Percentiles rank a stretch among this genome's conserved stretches.
These are phyloP conservation scores for Xylaria venustula DNA, from an alignment of 495 filamentous ascomycete genomes.

Conservation along the genomic window DNA sequence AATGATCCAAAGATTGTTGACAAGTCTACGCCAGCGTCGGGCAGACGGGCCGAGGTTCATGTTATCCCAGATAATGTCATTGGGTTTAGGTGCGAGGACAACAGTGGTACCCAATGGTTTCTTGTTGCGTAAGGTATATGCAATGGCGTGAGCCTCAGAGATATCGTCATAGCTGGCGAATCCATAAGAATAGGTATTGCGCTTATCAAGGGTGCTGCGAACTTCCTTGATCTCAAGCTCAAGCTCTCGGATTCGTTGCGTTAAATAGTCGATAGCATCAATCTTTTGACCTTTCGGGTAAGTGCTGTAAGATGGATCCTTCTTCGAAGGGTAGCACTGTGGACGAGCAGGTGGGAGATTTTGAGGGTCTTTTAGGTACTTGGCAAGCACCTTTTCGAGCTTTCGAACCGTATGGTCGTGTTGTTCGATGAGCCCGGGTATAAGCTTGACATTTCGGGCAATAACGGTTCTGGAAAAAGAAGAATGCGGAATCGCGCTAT, in stretches of 20 bases:
- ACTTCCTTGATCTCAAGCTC: constrained; percentile 83
- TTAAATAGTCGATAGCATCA: constrained; percentile 93
- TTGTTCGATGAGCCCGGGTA: constrained; percentile 80
- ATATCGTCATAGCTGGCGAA: constrained; percentile 93
- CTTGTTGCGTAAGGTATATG: constrained; percentile 75
- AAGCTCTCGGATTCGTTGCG: constrained; percentile 75
- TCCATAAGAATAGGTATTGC: constrained; percentile 84
- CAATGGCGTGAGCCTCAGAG: constrained; percentile 82
- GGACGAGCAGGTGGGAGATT: constrained; percentile 78
- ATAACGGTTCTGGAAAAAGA: constrained; percentile 77
- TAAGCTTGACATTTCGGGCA: constrained; percentile 84
- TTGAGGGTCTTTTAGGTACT: constrained; percentile 84
- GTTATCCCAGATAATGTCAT: constrained; percentile 96
- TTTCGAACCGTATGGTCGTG: constrained; percentile 78
- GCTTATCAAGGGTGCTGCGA: constrained; percentile 75
- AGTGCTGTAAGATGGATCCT: constrained; percentile 56
- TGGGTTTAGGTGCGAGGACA: constrained; percentile 76
- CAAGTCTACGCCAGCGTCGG: constrained; percentile 68
- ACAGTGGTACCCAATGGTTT: constrained; percentile 78
- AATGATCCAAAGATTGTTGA: constrained; percentile 80
- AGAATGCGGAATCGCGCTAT: constrained; percentile 69
- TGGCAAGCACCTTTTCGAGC: constrained; percentile 79
- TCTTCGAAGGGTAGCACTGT: constrained; percentile 71
- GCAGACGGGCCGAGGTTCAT: constrained; percentile 64
- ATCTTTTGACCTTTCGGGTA: constrained; percentile 69